Conservation (phyloP, 2,329 filamentous ascomycete species). For the Exophiala spinifera region DNA sequence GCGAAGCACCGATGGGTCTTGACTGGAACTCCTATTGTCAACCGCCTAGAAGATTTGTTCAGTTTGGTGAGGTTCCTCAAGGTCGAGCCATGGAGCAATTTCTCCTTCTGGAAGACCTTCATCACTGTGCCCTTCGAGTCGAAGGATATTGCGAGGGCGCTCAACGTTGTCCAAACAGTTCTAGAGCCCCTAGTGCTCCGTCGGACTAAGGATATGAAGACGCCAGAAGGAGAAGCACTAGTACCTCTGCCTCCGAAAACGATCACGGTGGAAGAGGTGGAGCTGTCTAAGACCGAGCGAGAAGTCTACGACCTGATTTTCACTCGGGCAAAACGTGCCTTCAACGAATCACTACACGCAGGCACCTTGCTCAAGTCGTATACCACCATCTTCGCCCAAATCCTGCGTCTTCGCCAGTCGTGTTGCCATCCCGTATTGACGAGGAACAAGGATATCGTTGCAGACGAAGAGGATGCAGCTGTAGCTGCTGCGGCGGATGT, state of each 20-base stretch:
- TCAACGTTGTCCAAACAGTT: conserved; percentile 96
- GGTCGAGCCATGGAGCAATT: conserved; percentile 97
- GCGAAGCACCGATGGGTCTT: conserved; percentile 87
- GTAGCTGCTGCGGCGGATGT: conserved; percentile 65
- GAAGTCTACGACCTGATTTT: conserved; percentile 93
- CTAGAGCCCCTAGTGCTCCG: conserved; percentile 92
- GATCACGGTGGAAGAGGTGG: conserved; percentile 81
- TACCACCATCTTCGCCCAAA: conserved; percentile 95
- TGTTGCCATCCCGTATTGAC: conserved; percentile 93
- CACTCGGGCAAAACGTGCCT: conserved; percentile 74
- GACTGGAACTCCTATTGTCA: conserved; percentile 95
- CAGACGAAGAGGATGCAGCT: conserved; percentile 79
- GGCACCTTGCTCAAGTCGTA: conserved; percentile 94
- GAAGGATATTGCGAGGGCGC: conserved; percentile 85
- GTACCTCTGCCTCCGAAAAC: conserved; percentile 78
- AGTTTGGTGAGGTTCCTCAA: conserved; percentile 87
- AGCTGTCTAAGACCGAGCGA: conserved; percentile 78
- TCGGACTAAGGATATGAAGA: conserved; percentile 97
- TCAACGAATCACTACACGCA: conserved; percentile 81
- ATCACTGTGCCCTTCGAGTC: conserved; percentile 97
- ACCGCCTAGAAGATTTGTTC: conserved; percentile 90
- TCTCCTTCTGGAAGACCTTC: conserved; percentile 98
- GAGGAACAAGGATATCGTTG: conserved; percentile 76
- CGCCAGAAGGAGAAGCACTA: conserved; percentile 74
- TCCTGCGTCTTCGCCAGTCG: conserved; percentile 84